phyloP scores from a whole-genome alignment of 2,329 filamentous ascomycete species.

The Cylindrodendrum hubeiense region DNA sequence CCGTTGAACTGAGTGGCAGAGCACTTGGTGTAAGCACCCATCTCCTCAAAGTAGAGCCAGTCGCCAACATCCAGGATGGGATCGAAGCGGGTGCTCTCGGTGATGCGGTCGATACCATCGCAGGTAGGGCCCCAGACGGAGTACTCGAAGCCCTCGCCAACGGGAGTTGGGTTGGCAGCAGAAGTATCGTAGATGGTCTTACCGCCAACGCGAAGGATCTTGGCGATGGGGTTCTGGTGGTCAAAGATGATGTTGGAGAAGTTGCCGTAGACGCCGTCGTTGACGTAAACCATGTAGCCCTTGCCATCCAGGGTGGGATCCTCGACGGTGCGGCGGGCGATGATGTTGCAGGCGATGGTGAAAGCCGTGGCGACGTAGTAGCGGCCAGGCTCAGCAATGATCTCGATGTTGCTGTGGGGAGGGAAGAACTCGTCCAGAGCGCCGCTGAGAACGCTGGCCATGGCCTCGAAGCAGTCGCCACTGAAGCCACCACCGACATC shows the following conservation, averaged over 20 bases:
- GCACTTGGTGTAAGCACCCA: slow-evolving; percentile 99
- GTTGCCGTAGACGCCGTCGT: slow-evolving; percentile 98
- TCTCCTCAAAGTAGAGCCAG: slow-evolving; percentile 98
- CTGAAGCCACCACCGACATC: slow-evolving; percentile 96
- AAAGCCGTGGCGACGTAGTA: slow-evolving; percentile 97
- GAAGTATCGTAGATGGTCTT: slow-evolving; percentile 70
- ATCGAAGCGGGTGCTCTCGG: slow-evolving; percentile 81
- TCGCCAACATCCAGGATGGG: slow-evolving; percentile 90
- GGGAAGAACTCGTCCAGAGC: slow-evolving; percentile 93
- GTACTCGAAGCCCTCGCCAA: slow-evolving; percentile 77
- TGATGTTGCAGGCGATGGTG: slow-evolving; percentile 94
- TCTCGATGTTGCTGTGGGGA: slow-evolving; percentile 74
- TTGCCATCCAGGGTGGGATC: slow-evolving; percentile 74
- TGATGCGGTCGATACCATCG: slow-evolving; percentile 96
- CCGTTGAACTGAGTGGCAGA: slow-evolving; percentile 98
- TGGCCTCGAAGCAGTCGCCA: slow-evolving; percentile 90
- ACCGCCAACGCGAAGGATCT: slow-evolving; percentile 76
- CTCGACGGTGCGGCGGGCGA: slow-evolving; percentile 90
- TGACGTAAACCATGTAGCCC: slow-evolving; percentile 97
- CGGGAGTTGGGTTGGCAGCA: slow-evolving; percentile 59
- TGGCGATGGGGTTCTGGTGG: slow-evolving; percentile 90
- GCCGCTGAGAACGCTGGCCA: slow-evolving; percentile 82
- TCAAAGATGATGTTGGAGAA: slow-evolving; percentile 99
- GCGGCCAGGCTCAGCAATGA: slow-evolving; percentile 96
- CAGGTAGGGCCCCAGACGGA: slow-evolving; percentile 99